Conservation (phyloP, 2,329 filamentous ascomycete species). For the Fusarium sp. region DNA sequence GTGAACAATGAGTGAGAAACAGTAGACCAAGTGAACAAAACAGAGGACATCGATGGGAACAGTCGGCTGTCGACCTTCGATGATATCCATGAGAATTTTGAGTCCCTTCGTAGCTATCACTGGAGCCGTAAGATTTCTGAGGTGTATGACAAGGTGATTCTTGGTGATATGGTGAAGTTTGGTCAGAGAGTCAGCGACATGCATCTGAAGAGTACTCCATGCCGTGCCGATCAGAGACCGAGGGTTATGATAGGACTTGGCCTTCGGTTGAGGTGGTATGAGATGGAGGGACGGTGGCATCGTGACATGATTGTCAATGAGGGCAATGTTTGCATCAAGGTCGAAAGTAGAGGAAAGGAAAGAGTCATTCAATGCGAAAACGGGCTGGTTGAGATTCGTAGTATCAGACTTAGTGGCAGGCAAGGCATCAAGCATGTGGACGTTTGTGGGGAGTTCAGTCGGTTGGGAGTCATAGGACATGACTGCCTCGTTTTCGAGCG, state of each 20-base stretch:
- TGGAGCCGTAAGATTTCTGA: constrained; percentile 50
- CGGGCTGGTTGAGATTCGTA: constrained; percentile 46
- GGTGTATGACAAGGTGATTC: constrained; percentile 53
- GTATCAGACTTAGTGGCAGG: constrained; percentile 41
- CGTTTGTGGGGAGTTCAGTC: constrained; percentile 55
- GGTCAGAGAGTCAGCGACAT: constrained; percentile 54
- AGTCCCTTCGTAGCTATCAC: constrained; percentile 54
- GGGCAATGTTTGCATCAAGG: constrained; percentile 49
- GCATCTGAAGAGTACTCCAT: constrained; percentile 56
- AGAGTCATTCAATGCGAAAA: constrained; percentile 48
- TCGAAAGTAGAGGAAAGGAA: constrained; percentile 46
- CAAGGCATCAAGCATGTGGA: constrained; percentile 46
- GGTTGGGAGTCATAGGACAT: constrained; percentile 43
- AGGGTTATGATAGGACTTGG: constrained; percentile 40
- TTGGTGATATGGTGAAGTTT: constrained; percentile 52
- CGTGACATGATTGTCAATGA: constrained; percentile 44
- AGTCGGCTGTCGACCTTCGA: constrained; percentile 49
- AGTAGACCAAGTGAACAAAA: constrained; percentile 61
- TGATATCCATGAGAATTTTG: constrained; percentile 49
- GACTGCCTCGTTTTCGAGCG: constrained; percentile 43
- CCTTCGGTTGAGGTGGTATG: constrained; percentile 29
- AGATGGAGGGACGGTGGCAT: constrained; percentile 20
- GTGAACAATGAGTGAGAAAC: constrained; percentile 57
- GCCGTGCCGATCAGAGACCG: constrained; percentile 51
- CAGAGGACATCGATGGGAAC: constrained; percentile 57